Base-by-base conservation (phyloP, 1,139 yeast species). In the Blastobotrys aristatus region DNA sequence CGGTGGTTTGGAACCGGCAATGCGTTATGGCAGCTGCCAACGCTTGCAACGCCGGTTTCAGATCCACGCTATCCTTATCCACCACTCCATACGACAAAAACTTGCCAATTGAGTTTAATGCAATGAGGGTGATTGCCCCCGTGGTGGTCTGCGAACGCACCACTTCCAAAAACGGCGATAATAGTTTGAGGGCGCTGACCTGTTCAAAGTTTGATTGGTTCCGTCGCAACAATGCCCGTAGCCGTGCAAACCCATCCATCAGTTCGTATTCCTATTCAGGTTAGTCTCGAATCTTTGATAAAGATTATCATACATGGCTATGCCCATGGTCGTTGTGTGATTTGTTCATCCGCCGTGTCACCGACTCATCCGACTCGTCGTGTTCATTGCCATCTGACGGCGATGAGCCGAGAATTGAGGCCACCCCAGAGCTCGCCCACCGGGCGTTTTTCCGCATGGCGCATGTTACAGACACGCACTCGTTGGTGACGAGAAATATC, bases 1-100 rank as follows among this genome's bases (percentile, higher is more conserved):
- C 97, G 0, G 95, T 86, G 1, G 96, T 96, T 68, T 92, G 97
- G 63, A 92, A 94, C 33, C 96, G 79, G 66, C 98, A 92, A 61
- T 89, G 96, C 0, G 97, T 87, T 50, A 94, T 75, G 0, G 97
- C 84, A 16, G 86, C 77, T 17, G 84, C 76, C 48, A 83, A 72
- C 57, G 82, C 84, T 13, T 80, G 72, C 54, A 84, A 67, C 47
- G 67, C 79, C 58, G 54, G 51, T 17, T 58, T 59, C 35, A 87
- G 75, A 32, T 81, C 76, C 17, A 67, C 65, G 4, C 80, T 74
- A 1, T 65, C 55, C 16, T 64, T 62, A 37, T 72, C 67, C 16
- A 82, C 68, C 17, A 84, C 73, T 10, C 71, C 79, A 62, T 86
- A 84, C 42, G 77, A 76, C 40, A 84, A 65, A 56, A 90, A 76